Conservation (phyloP, 2,329 filamentous ascomycete genomes). For the Fusarium sp. region DNA sequence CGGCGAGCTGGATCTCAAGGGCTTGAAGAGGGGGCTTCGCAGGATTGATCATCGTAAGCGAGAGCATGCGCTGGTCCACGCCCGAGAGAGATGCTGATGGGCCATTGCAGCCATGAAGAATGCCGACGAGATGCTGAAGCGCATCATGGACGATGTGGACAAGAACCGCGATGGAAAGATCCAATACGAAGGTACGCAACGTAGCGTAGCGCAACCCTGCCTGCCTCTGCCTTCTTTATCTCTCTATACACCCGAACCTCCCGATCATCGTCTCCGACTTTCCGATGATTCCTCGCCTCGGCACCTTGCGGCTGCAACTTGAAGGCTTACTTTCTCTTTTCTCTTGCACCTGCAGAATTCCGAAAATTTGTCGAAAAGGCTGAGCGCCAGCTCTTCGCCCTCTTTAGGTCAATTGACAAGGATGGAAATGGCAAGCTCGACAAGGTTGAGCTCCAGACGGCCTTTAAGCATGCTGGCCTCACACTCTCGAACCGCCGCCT, state of each 20-base stretch:
- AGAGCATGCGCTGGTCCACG: slow-evolving; percentile 22
- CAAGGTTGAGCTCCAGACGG: slow-evolving; percentile 84
- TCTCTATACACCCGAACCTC: slow-evolving; percentile 19
- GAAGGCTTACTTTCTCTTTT: slow-evolving; percentile 40
- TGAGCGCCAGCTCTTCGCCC: slow-evolving; percentile 83
- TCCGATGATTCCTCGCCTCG: slow-evolving; percentile 31
- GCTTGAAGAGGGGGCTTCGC: slow-evolving; percentile 85
- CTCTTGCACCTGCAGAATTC: slow-evolving; percentile 76
- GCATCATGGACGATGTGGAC: slow-evolving; percentile 87
- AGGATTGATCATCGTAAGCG: slow-evolving; percentile 90
- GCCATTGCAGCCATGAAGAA: slow-evolving; percentile 80
- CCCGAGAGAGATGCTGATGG: slow-evolving; percentile 43
- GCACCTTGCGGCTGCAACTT: slow-evolving; percentile 17
- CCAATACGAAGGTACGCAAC: slow-evolving; percentile 83
- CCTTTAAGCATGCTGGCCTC: slow-evolving; percentile 85
- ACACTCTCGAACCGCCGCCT: slow-evolving; percentile 84
- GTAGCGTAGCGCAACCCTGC: slow-evolving; percentile 14
- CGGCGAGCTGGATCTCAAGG: slow-evolving; percentile 87
- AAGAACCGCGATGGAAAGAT: slow-evolving; percentile 91
- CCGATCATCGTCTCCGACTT: slow-evolving; percentile 17
- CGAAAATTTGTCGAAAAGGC: slow-evolving; percentile 88
- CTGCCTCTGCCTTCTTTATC: slow-evolving; percentile 9
- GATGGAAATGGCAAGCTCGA: slow-evolving; percentile 90
- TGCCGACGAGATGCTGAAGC: slow-evolving; percentile 86
- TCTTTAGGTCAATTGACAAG: slow-evolving; percentile 90